These are phyloP conservation scores for Hirschioporus abietinus DNA, from an alignment of 768 basidiomycete genomes.

Conservation along the genomic window DNA sequence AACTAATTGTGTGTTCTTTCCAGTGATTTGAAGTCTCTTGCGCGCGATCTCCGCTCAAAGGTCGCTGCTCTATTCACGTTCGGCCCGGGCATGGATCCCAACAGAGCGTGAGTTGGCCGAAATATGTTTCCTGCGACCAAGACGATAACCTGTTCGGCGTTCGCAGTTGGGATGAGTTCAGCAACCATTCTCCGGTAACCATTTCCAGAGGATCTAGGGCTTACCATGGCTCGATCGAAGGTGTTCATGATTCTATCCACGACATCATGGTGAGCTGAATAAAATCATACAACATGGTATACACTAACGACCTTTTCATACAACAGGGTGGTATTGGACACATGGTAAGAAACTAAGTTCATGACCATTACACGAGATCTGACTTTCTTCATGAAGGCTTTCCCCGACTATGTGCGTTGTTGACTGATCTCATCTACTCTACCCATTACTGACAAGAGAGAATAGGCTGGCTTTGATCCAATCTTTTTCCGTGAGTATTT, in stretches of 20 bases:
- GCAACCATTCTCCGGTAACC: conserved; percentile 21
- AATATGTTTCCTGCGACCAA: background rate
- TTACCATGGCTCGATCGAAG: conserved; percentile 19
- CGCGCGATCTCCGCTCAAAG: background rate
- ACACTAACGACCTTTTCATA: background rate
- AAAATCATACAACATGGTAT: background rate
- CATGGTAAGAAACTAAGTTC: background rate
- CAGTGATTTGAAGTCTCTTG: background rate
- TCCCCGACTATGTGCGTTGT: background rate
- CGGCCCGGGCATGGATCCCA: background rate
- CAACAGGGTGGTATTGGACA: background rate
- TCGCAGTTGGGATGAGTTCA: conserved; percentile 24
- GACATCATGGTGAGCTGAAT: background rate
- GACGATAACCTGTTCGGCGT: conserved; percentile 6
- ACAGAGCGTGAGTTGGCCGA: background rate
- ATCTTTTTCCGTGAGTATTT: background rate
- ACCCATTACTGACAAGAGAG: background rate
- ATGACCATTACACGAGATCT: background rate
- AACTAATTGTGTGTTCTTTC: background rate
- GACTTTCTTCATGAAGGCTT: background rate
- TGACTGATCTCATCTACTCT: background rate
- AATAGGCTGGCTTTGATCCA: background rate
- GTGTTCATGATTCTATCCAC: conserved; percentile 8
- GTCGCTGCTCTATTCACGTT: background rate
- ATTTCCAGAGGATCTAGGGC: conserved; percentile 11